Evolutionary conservation across 495 filamentous ascomycete species (phyloP).

Genomic region (Penicillium cataractarum): DNA sequence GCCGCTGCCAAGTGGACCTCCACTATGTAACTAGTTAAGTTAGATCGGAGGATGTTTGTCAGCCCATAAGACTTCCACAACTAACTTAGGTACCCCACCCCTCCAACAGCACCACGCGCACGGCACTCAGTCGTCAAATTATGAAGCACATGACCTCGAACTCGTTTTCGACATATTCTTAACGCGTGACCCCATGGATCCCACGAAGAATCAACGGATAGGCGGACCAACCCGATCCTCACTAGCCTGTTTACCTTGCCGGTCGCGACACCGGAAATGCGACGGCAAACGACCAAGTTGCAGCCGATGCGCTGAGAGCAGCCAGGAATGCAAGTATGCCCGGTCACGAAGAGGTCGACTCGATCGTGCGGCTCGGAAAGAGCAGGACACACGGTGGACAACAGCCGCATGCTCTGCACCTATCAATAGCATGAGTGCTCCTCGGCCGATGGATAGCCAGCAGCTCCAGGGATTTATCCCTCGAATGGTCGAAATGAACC

Average conservation of each 20-base stretch:
- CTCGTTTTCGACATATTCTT: no score
- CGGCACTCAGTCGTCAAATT: no score
- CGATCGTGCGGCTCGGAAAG: background rate
- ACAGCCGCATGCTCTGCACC: constrained; percentile 1
- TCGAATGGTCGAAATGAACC: background rate
- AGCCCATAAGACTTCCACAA: no score
- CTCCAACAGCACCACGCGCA: no score
- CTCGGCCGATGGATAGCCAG: constrained; percentile 7
- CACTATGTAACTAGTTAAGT: no score
- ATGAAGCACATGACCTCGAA: no score
- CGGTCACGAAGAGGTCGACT: background rate
- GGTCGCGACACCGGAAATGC: background rate
- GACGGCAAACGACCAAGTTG: background rate
- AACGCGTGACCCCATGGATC: no score
- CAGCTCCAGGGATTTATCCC: background rate
- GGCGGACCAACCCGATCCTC: background rate
- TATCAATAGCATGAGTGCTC: background rate
- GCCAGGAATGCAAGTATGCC: background rate
- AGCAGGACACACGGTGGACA: background rate
- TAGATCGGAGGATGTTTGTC: no score
- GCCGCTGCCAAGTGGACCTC: no score
- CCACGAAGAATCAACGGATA: background rate
- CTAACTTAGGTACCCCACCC: no score
- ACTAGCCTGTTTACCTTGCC: background rate
- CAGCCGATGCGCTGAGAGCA: background rate